phyloP scores from a whole-genome alignment of 1,284 basidiomycete species.

The Trametes sp. region DNA sequence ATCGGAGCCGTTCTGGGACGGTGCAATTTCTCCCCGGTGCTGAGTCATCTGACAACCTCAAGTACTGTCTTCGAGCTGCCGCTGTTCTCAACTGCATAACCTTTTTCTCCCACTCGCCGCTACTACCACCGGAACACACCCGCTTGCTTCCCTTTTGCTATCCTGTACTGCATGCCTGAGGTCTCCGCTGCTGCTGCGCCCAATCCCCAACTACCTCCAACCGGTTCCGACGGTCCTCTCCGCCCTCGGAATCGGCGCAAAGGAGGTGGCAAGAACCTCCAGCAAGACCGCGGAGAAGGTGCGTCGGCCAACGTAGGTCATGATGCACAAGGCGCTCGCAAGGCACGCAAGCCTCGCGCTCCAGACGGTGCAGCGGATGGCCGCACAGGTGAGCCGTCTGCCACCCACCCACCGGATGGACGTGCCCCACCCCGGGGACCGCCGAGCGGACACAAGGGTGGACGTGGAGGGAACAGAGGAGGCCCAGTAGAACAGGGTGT shows the following conservation, averaged over 20 bases:
- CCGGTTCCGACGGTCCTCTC: constrained; percentile 7
- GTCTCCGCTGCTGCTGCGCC: neutral
- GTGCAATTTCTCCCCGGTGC: constrained; percentile 2
- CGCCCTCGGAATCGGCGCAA: constrained; percentile 13
- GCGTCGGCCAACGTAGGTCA: neutral
- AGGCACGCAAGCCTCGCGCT: constrained; percentile 30
- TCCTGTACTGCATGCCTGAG: constrained; percentile 28
- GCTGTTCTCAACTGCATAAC: neutral
- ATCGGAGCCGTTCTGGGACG: neutral
- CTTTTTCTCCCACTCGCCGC: neutral
- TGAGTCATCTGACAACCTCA: constrained; percentile 4
- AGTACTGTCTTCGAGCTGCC: neutral
- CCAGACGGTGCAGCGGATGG: constrained; percentile 5
- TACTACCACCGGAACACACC: neutral
- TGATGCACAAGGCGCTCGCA: constrained; percentile 24
- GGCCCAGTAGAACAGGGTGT: constrained; percentile 2
- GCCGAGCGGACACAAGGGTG: constrained; percentile 6
- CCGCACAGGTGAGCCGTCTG: constrained; percentile 26
- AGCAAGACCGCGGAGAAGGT: constrained; percentile 14
- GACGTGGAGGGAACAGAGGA: constrained; percentile 1
- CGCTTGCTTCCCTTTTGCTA: neutral
- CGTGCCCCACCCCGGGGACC: neutral
- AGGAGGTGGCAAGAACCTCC: constrained; percentile 12
- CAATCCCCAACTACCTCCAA: neutral
- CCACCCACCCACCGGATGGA: constrained; percentile 7